Conservation (phyloP, 352 stramenopile species). For the Hyaloperonospora brassicae region DNA sequence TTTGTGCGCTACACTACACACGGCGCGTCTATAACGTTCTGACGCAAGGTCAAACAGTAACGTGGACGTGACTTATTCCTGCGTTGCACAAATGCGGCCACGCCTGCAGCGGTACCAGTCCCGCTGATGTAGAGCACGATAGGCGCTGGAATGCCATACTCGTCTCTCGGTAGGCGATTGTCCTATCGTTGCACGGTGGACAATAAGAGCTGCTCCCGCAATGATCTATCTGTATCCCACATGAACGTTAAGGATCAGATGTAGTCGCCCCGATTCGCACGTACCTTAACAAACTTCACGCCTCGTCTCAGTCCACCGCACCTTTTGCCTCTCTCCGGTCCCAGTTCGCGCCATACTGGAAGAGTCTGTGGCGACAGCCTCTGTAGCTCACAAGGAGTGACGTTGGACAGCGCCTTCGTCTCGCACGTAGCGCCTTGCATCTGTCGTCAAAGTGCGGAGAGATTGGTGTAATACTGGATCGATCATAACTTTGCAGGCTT, state of each 20-base stretch:
- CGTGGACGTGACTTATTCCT: slow-evolving; percentile 54
- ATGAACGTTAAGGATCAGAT: background rate
- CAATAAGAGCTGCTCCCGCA: too few relatives aligned
- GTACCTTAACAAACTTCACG: slow-evolving; percentile 12
- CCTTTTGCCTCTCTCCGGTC: slow-evolving; percentile 20
- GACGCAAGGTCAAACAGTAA: slow-evolving; percentile 89
- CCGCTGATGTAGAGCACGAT: slow-evolving; percentile 88
- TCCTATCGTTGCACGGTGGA: too few relatives aligned
- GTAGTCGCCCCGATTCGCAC: background rate
- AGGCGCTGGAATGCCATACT: slow-evolving; percentile 28
- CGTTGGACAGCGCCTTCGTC: slow-evolving; percentile 51
- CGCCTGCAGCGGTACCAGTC: slow-evolving; percentile 84
- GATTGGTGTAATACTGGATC: slow-evolving; percentile 91
- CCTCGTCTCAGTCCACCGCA: background rate
- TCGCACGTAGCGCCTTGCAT: slow-evolving; percentile 83
- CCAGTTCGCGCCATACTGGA: slow-evolving; percentile 13
- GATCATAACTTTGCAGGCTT: slow-evolving; percentile 82
- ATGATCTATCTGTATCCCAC: background rate
- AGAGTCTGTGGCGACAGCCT: slow-evolving; percentile 62
- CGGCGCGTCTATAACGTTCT: slow-evolving; percentile 88
- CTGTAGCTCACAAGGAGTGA: slow-evolving; percentile 60
- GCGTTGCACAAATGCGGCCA: slow-evolving; percentile 71
- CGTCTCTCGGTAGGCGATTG: too few relatives aligned
- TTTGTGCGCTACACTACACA: slow-evolving; percentile 87
- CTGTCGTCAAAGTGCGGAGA: slow-evolving; percentile 89